phyloP scores from a whole-genome alignment of 108 stramenopile genomes.

The Epithemia pelagica region DNA sequence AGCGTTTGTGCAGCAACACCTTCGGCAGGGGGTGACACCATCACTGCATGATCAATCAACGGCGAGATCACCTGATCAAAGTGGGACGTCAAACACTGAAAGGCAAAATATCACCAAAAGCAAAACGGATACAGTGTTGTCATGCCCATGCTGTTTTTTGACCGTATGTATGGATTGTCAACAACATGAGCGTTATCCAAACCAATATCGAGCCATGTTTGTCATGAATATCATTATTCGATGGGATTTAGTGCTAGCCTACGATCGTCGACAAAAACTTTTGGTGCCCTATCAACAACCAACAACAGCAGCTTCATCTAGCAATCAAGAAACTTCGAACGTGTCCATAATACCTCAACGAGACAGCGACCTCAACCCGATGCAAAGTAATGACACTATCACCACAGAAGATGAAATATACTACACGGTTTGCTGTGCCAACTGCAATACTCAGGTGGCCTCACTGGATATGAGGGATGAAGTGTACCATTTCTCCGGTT shows the following conservation, averaged over 20 bases:
- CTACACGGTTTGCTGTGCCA: constrained; percentile 64
- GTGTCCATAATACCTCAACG: no score
- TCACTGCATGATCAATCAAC: background rate
- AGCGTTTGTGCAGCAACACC: constrained; percentile 73
- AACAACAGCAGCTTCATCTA: constrained; percentile 1
- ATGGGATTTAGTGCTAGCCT: constrained; percentile 53
- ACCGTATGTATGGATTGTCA: constrained; percentile 91
- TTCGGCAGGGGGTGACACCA: constrained; percentile 47
- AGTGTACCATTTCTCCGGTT: constrained; percentile 86
- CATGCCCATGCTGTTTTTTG: constrained; percentile 80
- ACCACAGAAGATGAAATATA: constrained; percentile 34
- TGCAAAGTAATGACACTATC: background rate
- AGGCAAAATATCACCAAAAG: background rate
- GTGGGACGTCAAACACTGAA: constrained; percentile 5
- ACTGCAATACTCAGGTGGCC: constrained; percentile 73
- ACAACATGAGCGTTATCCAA: constrained; percentile 60
- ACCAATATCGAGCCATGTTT: constrained; percentile 89
- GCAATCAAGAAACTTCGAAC: constrained; percentile 1
- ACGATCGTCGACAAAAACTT: constrained; percentile 39
- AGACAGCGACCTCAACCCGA: no score
- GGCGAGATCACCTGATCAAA: background rate
- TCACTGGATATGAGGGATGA: constrained; percentile 77
- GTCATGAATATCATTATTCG: constrained; percentile 81
- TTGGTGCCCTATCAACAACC: constrained; percentile 20
- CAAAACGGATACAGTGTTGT: constrained; percentile 58